These are phyloP conservation scores for Magnaporthiopsis incrustans DNA, from an alignment of 2,329 filamentous ascomycete genomes.

Conservation along the genomic window DNA sequence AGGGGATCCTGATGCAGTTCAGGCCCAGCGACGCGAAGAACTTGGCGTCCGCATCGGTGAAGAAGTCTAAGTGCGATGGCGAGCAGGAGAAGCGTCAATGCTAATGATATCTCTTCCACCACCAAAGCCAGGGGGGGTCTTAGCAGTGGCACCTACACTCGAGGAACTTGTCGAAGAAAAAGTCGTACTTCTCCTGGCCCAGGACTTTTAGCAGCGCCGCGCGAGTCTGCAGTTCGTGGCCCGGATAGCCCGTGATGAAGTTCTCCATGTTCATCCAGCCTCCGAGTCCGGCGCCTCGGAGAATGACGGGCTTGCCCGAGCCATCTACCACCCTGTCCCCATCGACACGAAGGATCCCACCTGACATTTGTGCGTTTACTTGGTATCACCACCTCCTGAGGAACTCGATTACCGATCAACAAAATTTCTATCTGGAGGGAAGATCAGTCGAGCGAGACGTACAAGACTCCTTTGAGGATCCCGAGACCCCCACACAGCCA, in stretches of 20 bases:
- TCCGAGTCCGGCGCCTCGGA: slow-evolving; percentile 30
- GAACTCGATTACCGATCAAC: background rate
- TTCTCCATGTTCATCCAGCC: slow-evolving; percentile 30
- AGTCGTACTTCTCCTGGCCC: slow-evolving; percentile 47
- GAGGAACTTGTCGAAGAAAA: slow-evolving; percentile 47
- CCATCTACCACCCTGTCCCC: slow-evolving; percentile 8
- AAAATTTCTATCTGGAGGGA: background rate
- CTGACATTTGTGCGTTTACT: background rate
- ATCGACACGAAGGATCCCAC: slow-evolving; percentile 6
- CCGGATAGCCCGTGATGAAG: slow-evolving; percentile 57
- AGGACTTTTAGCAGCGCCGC: slow-evolving; percentile 43
- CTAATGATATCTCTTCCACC: background rate
- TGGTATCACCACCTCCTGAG: background rate
- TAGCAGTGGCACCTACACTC: slow-evolving; percentile 22
- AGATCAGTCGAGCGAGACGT: background rate
- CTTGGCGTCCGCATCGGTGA: slow-evolving; percentile 48
- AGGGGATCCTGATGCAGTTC: slow-evolving; percentile 51
- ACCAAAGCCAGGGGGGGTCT: background rate
- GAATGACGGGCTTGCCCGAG: slow-evolving; percentile 14
- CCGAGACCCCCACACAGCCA: background rate
- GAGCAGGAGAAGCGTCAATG: background rate
- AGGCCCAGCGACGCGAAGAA: slow-evolving; percentile 48
- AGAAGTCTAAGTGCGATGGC: slow-evolving; percentile 35
- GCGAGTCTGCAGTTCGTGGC: slow-evolving; percentile 48
- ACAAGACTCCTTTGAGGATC: background rate